Conservation (phyloP, 805 yeast genomes). For the Maudiozyma serrabonitensis region DNA sequence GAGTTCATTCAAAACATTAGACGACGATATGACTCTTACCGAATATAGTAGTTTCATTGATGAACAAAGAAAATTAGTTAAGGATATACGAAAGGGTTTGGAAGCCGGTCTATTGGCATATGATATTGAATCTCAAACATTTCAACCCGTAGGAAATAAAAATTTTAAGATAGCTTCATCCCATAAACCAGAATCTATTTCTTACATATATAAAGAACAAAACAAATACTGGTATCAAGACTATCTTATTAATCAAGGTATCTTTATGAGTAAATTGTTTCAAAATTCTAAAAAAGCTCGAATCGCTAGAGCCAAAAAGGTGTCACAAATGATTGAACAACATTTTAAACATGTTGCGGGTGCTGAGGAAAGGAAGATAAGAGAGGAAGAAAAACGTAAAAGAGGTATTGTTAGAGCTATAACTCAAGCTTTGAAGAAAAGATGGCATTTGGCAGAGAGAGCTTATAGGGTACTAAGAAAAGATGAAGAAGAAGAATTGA, state of each 20-base stretch:
- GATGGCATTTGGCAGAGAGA: constrained; percentile 86
- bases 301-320: constrained; percentile 56
- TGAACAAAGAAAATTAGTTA: constrained; percentile 40
- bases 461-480: constrained; percentile 66
- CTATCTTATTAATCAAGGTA: constrained; percentile 66
- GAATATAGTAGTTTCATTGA: constrained; percentile 52
- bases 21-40: constrained; percentile 49
- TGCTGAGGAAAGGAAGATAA: constrained; percentile 72
- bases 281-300: constrained; percentile 56
- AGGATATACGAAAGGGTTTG: constrained; percentile 39
- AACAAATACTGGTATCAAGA: constrained; percentile 51
- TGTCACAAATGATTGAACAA: constrained; percentile 73
- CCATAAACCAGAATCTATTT: constrained; percentile 41
- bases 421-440: constrained; percentile 73
- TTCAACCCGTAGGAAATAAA: constrained; percentile 39
- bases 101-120: constrained; percentile 35
- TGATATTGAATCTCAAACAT: constrained; percentile 30
- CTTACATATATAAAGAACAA: constrained; percentile 28
- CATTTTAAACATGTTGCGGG: constrained; percentile 82
- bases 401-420: constrained; percentile 69
- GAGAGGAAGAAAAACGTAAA: constrained; percentile 65
- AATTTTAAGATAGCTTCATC: constrained; percentile 29
- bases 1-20: constrained; percentile 46
- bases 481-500: constrained; percentile 68
- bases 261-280: constrained; percentile 58